Conservation (phyloP, 352 stramenopile genomes). For the Phytophthora parvispora region DNA sequence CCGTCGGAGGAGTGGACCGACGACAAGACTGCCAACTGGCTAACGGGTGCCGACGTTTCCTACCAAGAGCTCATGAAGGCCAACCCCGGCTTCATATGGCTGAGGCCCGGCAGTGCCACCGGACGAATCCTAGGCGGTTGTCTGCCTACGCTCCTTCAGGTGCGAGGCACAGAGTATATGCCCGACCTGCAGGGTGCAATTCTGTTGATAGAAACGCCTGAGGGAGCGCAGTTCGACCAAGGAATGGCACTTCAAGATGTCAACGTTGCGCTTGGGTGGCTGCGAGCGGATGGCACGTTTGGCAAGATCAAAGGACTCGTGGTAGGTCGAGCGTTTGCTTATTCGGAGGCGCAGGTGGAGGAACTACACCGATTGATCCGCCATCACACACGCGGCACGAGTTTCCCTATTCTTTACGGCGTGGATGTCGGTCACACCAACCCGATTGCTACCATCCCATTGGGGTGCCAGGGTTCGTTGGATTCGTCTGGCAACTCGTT, state of each 20-base stretch:
- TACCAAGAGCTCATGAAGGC: conserved; percentile 50
- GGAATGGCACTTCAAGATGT: conserved; percentile 58
- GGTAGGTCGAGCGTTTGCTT: conserved; percentile 60
- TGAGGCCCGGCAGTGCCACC: conserved; percentile 39
- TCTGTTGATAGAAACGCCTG: conserved; percentile 64
- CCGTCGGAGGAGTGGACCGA: conserved; percentile 66
- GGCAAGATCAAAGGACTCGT: conserved; percentile 58
- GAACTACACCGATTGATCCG: conserved; percentile 60
- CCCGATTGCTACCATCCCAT: conserved; percentile 61
- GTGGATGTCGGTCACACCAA: conserved; percentile 70
- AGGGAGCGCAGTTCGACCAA: conserved; percentile 59
- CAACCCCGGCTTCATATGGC: conserved; percentile 58
- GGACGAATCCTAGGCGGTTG: conserved; percentile 63
- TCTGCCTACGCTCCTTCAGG: conserved; percentile 66
- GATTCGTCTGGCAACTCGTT: conserved; percentile 47
- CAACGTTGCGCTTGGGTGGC: conserved; percentile 57
- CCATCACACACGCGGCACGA: conserved; percentile 59
- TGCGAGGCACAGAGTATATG: conserved; percentile 61
- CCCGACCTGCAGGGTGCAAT: conserved; percentile 48
- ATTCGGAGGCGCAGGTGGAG: conserved; percentile 40
- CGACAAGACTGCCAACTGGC: conserved; percentile 75
- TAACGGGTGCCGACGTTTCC: conserved; percentile 50
- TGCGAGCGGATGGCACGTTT: conserved; percentile 63
- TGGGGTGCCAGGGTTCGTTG: conserved; percentile 52
- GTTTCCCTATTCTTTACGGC: conserved; percentile 71